A percentile compares a stretch with the other conserved stretches of the same genome.
Conservation (phyloP, 2,329 filamentous ascomycete genomes). For the Ophiocordyceps sinensis region DNA sequence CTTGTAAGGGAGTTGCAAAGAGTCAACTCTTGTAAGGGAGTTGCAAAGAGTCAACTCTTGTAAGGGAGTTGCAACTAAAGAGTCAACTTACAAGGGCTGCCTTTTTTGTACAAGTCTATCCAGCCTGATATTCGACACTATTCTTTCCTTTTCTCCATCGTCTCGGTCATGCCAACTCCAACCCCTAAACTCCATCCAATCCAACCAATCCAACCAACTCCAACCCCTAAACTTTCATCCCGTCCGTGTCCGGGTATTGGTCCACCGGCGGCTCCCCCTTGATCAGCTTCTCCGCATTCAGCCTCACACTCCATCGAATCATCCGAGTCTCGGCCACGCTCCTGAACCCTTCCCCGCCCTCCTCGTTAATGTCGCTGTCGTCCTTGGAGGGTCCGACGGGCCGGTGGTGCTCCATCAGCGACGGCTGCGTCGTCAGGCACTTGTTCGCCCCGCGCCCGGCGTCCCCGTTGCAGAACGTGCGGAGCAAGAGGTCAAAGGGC, state of each 20-base stretch:
- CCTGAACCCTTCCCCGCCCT: slow-evolving; percentile 10
- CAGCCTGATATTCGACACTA: no score
- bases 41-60: no score
- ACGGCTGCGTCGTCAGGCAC: slow-evolving; percentile 26
- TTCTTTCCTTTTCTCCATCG: no score
- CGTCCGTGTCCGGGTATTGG: slow-evolving; percentile 2
- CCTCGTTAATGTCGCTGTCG: slow-evolving; percentile 24
- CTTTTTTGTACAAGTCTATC: no score
- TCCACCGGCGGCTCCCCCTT: slow-evolving; percentile 16
- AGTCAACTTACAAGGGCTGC: no score
- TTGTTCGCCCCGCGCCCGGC: slow-evolving; percentile 18
- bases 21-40: no score
- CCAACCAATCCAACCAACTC: no score
- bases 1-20: no score
- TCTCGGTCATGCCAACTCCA: no score
- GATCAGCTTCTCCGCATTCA: slow-evolving; percentile 25
- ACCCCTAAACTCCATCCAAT: no score
- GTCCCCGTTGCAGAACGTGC: slow-evolving; percentile 28
- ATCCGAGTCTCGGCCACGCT: slow-evolving; percentile 17
- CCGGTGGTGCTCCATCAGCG: slow-evolving; percentile 31
- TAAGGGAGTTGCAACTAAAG: no score
- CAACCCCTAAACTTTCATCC: neutral
- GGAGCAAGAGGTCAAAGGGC: slow-evolving; percentile 28
- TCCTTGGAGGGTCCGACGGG: slow-evolving; percentile 18
- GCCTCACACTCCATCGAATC: slow-evolving; percentile 22